These are phyloP conservation scores for Penicillium ucsense DNA, from an alignment of 495 filamentous ascomycete species.

Conservation along the genomic window DNA sequence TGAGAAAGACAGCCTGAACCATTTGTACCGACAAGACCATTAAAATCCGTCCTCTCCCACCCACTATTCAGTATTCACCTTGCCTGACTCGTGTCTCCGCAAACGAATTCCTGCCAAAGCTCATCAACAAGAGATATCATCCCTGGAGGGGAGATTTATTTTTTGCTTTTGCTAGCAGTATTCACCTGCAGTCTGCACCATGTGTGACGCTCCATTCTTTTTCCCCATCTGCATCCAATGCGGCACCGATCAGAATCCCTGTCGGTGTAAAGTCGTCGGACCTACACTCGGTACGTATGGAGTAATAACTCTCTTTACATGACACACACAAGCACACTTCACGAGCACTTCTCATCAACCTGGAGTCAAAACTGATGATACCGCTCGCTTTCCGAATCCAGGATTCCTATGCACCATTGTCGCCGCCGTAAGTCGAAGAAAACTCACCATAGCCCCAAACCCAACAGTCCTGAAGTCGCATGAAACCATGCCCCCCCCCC, in stretches of 20 bases:
- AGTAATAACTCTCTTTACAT: neutral
- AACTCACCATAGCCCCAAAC: no score
- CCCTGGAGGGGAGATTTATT: no score
- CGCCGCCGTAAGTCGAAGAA: constrained; percentile 35
- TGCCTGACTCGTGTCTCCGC: no score
- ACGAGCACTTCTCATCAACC: neutral
- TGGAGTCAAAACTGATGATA: neutral
- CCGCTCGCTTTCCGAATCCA: constrained; percentile 5
- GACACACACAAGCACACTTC: no score
- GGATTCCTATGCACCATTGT: constrained; percentile 39
- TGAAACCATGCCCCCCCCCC: no score
- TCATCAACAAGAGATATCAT: no score
- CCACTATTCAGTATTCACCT: no score
- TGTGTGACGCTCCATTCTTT: constrained; percentile 32
- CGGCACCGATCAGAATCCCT: constrained; percentile 51
- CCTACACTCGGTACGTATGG: constrained; percentile 42
- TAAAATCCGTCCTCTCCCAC: no score
- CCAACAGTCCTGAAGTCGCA: no score
- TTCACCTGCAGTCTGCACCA: constrained; percentile 3
- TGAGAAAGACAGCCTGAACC: no score
- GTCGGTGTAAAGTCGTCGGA: constrained; percentile 52
- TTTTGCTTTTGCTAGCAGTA: neutral
- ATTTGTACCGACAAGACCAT: no score
- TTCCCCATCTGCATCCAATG: constrained; percentile 47
- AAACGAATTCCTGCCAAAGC: no score